Percentiles rank a stretch among this genome's conserved stretches.
These are phyloP conservation scores for Pichia sp. DNA, from an alignment of 1,139 yeast genomes.

Conservation along the genomic window DNA sequence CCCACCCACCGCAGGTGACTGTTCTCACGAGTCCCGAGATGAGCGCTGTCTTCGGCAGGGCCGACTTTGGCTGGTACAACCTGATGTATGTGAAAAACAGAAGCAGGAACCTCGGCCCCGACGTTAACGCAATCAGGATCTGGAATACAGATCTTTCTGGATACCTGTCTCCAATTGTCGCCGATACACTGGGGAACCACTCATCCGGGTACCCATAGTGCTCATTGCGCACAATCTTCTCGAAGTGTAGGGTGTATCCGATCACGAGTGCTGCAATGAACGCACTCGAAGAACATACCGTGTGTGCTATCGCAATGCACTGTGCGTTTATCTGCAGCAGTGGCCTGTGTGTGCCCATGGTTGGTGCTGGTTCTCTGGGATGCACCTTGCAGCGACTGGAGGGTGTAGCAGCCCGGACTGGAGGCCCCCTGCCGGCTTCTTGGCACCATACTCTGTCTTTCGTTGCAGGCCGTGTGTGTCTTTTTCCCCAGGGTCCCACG, in stretches of 20 bases:
- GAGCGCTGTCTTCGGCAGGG: slow-evolving; percentile 43
- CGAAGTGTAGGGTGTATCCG: slow-evolving; percentile 72
- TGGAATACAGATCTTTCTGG: slow-evolving; percentile 95
- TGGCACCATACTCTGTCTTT: background rate
- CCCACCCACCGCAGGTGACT: slow-evolving; percentile 97
- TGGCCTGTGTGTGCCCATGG: slow-evolving; percentile 12
- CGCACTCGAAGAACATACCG: slow-evolving; percentile 66
- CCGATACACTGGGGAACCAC: slow-evolving; percentile 97
- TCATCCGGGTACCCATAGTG: slow-evolving; percentile 91
- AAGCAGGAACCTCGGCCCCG: slow-evolving; percentile 83
- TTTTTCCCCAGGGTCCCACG: slow-evolving; percentile 1
- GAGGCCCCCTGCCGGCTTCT: background rate
- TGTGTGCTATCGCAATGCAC: slow-evolving; percentile 65
- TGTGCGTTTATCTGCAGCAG: slow-evolving; percentile 49
- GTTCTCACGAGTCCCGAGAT: slow-evolving; percentile 74
- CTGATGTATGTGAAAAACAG: slow-evolving; percentile 56
- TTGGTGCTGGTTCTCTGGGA: background rate
- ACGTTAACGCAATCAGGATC: slow-evolving; percentile 69
- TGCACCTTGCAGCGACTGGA: too few species aligned
- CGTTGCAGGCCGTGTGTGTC: too few species aligned
- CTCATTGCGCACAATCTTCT: slow-evolving; percentile 83
- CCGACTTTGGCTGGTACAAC: slow-evolving; percentile 38
- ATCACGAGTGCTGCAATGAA: slow-evolving; percentile 69
- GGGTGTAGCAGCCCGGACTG: too few species aligned
- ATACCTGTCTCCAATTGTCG: slow-evolving; percentile 93